Base-by-base conservation (phyloP, 2,329 filamentous ascomycete genomes). In the Cladosporium phlei region DNA sequence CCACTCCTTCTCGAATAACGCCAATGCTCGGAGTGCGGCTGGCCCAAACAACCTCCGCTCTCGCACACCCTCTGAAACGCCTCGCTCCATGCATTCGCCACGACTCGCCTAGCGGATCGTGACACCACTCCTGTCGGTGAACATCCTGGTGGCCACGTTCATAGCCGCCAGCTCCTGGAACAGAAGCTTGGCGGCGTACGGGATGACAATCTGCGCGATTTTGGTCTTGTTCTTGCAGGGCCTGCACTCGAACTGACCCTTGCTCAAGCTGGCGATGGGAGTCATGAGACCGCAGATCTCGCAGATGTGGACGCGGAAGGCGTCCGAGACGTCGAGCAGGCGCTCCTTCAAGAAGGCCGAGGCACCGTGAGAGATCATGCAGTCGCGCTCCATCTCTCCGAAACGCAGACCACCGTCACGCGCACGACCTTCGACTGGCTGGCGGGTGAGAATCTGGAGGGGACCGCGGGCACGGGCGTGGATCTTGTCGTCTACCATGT, bases 401-500 rank as follows among this genome's bases (percentile, higher is more conserved):
- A 98, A 98, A 66, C 94, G 91, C 34, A 98, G 79, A 75, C 93
- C 93, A 78, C 93, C 93, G 66, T 98, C 94, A 70, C 94, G 78
- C 3, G 93, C 93, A 80, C 94, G 87, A 85, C 93, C 93, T 72
- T 98, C 93, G 11, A 98, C 93, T 14, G 93, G 93, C 69, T 98
- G 93, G 48, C 94, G 79, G 2, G 93, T 98, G 72, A 98, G 80
- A 62, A 98, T 98, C 71, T 98, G 93, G 17, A 95, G 87, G 1
- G 93, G 93, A 27, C 94, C 93, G 66, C 93, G 85, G 11, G 94
- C 93, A 70, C 94, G 86, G n/a, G 93, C 94, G 72, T 98, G 93
- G 60, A 98, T 98, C 79, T 98, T 98, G 77, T 98, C 93, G 67
- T 98, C 93, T 58, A 98, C 94, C 94, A 98, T 98, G 72, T 98